phyloP scores from a whole-genome alignment of 2,329 filamentous ascomycete species.

The Colletotrichum neosansevieriae region DNA sequence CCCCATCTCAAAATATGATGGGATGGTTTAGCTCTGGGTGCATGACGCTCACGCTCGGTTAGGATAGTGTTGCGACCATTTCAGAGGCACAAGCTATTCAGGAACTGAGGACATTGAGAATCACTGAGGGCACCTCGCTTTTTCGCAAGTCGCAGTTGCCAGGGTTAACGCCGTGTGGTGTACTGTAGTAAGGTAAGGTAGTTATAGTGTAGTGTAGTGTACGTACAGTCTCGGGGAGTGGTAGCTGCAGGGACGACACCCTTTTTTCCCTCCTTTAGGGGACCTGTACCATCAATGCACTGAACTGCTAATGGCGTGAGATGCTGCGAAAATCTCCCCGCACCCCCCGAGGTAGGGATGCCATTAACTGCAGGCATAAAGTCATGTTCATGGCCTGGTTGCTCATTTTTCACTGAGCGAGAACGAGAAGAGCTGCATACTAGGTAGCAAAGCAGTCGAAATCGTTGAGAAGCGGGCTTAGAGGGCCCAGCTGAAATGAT shows the following conservation, averaged over 20 bases:
- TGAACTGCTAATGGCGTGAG: too few species aligned
- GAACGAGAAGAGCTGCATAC: not conserved
- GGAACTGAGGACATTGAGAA: too few species aligned
- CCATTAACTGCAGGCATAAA: not conserved
- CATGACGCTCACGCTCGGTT: conserved; percentile 12
- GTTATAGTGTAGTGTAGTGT: too few species aligned
- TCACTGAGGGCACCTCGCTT: too few species aligned
- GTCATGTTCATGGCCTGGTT: not conserved
- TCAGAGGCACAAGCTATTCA: conserved; percentile 3
- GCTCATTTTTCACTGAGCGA: not conserved
- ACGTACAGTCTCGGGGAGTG: not conserved
- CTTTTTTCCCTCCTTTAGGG: not conserved
- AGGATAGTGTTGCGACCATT: conserved; percentile 13
- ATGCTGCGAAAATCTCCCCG: too few species aligned
- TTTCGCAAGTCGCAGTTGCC: too few species aligned
- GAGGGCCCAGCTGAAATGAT: too few species aligned
- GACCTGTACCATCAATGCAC: too few species aligned
- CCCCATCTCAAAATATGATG: conserved; percentile 9
- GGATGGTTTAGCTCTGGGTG: not conserved
- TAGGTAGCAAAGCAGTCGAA: too few species aligned
- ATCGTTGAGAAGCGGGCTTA: too few species aligned
- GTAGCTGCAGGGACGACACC: not conserved
- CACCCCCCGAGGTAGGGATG: not conserved
- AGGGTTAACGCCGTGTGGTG: too few species aligned
- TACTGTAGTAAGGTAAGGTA: too few species aligned